phyloP scores from a whole-genome alignment of 306 rosid species.

The Castanea mollissima region DNA sequence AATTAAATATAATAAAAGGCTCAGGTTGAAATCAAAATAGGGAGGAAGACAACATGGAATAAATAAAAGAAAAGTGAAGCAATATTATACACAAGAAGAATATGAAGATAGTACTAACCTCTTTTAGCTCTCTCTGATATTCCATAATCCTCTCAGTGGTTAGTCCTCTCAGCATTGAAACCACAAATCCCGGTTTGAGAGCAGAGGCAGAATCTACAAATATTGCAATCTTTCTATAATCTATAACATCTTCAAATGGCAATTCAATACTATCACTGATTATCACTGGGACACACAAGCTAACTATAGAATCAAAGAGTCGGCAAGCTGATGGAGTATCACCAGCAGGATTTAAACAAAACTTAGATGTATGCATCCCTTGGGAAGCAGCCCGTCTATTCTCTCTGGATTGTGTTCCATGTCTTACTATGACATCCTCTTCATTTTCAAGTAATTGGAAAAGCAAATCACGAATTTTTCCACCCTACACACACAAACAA shows the following conservation, averaged over 20 bases:
- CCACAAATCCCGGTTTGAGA: conserved; percentile 61
- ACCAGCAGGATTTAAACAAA: conserved; percentile 96
- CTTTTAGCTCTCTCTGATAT: conserved; percentile 75
- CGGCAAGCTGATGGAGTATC: conserved; percentile 99
- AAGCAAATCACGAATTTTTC: conserved; percentile 81
- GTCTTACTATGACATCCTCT: conserved; percentile 66
- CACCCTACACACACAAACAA: conserved; percentile 54
- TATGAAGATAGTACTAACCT: conserved; percentile 51
- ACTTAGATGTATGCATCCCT: conserved; percentile 93
- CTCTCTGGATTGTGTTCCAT: conserved; percentile 93
- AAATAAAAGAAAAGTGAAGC: not conserved
- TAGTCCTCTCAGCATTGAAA: conserved; percentile 57
- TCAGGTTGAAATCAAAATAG: not conserved
- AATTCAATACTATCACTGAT: conserved; percentile 79
- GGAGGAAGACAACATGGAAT: conserved; percentile 9
- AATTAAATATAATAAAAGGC: not conserved
- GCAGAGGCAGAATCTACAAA: conserved; percentile 73
- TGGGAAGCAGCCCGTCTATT: conserved; percentile 83
- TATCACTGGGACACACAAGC: conserved; percentile 91
- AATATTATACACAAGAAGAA: not conserved
- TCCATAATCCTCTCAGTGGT: conserved; percentile 57
- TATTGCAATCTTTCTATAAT: conserved; percentile 77
- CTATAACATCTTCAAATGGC: conserved; percentile 89
- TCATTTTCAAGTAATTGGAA: conserved; percentile 79
- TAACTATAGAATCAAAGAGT: conserved; percentile 87